Evolutionary conservation across 1,284 basidiomycete species (phyloP).

Genomic region (Phellopilus nigrolimitatus): DNA sequence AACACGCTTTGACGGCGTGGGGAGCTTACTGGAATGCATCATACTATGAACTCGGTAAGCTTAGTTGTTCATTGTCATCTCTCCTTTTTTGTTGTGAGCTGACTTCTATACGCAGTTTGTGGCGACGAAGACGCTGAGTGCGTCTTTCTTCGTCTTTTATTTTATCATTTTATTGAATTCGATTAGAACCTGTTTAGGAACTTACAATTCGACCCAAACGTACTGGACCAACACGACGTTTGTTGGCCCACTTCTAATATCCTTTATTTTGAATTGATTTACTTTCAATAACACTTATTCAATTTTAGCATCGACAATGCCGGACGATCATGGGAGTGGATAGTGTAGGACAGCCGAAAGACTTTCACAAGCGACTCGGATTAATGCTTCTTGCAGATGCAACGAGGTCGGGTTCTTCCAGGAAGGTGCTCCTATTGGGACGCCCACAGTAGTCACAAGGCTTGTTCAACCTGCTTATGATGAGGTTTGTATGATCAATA

Average conservation of each 20-base stretch:
- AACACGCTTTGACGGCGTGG: slow-evolving; percentile 60
- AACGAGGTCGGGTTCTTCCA: slow-evolving; percentile 65
- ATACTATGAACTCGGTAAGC: slow-evolving; percentile 40
- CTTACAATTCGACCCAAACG: slow-evolving; percentile 43
- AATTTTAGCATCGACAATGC: slow-evolving; percentile 39
- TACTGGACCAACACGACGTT: slow-evolving; percentile 46
- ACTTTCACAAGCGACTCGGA: neutral
- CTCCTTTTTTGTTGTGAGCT: neutral
- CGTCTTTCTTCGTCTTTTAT: slow-evolving; percentile 21
- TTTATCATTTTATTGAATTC: neutral
- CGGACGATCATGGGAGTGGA: slow-evolving; percentile 56
- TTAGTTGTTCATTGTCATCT: slow-evolving; percentile 5
- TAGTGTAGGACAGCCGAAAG: slow-evolving; percentile 36
- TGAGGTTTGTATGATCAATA: slow-evolving; percentile 37
- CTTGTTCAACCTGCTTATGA: slow-evolving; percentile 56
- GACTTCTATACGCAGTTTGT: slow-evolving; percentile 36
- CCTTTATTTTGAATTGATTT: neutral
- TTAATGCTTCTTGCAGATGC: slow-evolving; percentile 38
- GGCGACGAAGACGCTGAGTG: slow-evolving; percentile 38
- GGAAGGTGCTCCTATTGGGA: slow-evolving; percentile 49
- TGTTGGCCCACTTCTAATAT: neutral
- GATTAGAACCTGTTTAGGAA: slow-evolving; percentile 50
- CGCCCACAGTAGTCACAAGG: slow-evolving; percentile 53
- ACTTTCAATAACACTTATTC: neutral
- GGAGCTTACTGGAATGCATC: slow-evolving; percentile 47